Conservation (phyloP, 2,329 filamentous ascomycete genomes). For the Pseudogymnoascus sp. region DNA sequence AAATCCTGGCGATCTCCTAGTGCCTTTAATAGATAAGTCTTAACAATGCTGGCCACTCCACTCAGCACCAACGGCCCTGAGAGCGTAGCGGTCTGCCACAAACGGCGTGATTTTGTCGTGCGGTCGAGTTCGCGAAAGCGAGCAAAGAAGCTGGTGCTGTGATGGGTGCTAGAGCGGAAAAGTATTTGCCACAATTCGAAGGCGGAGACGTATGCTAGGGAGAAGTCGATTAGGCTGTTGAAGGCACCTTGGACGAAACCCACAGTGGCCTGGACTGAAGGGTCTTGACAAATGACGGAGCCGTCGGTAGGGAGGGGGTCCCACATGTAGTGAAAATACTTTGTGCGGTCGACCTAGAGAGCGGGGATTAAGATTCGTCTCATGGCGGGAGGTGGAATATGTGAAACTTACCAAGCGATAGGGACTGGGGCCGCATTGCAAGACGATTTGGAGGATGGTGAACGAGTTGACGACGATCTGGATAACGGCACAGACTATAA, state of each 20-base stretch:
- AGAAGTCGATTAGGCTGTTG: slow-evolving; percentile 29
- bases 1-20: slow-evolving; percentile 28
- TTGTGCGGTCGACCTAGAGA: slow-evolving; percentile 18
- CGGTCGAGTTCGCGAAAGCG: slow-evolving; percentile 26
- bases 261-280: slow-evolving; percentile 27
- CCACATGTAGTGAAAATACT: slow-evolving; percentile 33
- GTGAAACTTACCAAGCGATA: slow-evolving; percentile 21
- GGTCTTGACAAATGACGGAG: slow-evolving; percentile 29
- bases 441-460: slow-evolving; percentile 28
- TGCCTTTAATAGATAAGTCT: slow-evolving; percentile 30
- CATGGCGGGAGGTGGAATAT: not conserved
- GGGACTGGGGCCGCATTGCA: slow-evolving; percentile 30
- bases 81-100: slow-evolving; percentile 30
- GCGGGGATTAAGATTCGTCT: not conserved
- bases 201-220: slow-evolving; percentile 26
- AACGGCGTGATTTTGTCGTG: slow-evolving; percentile 25
- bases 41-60: slow-evolving; percentile 29
- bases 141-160: slow-evolving; percentile 20
- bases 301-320: slow-evolving; percentile 28
- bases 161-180: slow-evolving; percentile 23
- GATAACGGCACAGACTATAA: slow-evolving; percentile 27
- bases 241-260: slow-evolving; percentile 33
- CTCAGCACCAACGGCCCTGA: slow-evolving; percentile 29
- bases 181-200: slow-evolving; percentile 31
- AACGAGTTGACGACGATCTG: slow-evolving; percentile 28